These are phyloP conservation scores for Cercospora beticola DNA, from an alignment of 2,329 filamentous ascomycete species.

Conservation along the genomic window DNA sequence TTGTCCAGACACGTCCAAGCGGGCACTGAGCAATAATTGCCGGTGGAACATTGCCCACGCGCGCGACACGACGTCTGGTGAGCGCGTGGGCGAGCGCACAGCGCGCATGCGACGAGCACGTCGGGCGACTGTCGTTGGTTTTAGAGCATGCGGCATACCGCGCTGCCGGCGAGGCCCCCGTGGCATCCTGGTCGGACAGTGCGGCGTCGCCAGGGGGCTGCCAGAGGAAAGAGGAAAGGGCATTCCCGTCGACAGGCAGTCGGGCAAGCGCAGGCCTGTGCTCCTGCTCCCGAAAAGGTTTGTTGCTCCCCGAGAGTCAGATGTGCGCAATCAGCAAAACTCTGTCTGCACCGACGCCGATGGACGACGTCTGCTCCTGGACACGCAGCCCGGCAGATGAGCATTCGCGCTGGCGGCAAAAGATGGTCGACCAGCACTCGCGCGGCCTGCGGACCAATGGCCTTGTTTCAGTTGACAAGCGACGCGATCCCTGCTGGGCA, in stretches of 20 bases:
- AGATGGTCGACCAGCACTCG: neutral
- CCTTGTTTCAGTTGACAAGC: slow-evolving; percentile 16
- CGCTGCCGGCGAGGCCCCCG: slow-evolving; percentile 1
- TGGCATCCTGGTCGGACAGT: neutral
- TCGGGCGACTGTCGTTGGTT: neutral
- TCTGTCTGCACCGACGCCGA: neutral
- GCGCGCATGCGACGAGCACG: neutral
- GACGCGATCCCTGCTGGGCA: slow-evolving; percentile 23
- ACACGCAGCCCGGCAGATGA: neutral
- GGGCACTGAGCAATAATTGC: neutral
- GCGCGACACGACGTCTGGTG: neutral
- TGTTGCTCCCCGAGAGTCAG: slow-evolving; percentile 1
- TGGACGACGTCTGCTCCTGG: neutral
- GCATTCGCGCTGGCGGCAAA: neutral
- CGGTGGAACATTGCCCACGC: neutral
- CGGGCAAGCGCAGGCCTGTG: neutral
- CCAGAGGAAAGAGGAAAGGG: neutral
- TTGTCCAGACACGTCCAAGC: neutral
- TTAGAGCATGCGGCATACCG: slow-evolving; percentile 2
- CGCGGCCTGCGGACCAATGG: neutral
- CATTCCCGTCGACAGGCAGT: neutral
- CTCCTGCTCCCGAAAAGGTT: neutral
- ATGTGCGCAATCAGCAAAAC: slow-evolving; percentile 5
- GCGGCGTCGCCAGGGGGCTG: neutral
- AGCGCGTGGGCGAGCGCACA: slow-evolving; percentile 1